Evolutionary conservation across 331 rosid species (phyloP).

Genomic region (Spiraea crenata): DNA sequence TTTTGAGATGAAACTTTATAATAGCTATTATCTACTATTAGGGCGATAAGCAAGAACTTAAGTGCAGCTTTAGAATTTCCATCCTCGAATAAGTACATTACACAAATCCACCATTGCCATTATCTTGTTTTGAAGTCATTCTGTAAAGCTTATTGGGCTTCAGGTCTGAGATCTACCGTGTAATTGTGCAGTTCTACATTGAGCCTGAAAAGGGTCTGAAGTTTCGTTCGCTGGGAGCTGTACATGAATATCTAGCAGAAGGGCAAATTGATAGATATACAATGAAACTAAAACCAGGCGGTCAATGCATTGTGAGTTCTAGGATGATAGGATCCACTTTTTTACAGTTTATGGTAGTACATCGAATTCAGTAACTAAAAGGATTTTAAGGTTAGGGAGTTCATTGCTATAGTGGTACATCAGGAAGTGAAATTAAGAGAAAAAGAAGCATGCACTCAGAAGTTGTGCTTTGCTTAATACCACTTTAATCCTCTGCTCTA

Average conservation of each 20-base stretch:
- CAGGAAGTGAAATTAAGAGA: background rate
- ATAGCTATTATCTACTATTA: background rate
- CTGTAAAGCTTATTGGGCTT: background rate
- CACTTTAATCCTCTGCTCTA: background rate
- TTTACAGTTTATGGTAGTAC: background rate
- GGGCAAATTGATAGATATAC: constrained; percentile 19
- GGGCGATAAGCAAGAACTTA: background rate
- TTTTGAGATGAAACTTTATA: too few species aligned
- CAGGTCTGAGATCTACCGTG: background rate
- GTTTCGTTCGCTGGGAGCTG: constrained; percentile 59
- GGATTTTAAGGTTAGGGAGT: background rate
- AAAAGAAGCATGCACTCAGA: background rate
- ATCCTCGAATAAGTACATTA: background rate
- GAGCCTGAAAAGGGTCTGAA: constrained; percentile 30
- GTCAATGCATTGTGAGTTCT: constrained; percentile 36
- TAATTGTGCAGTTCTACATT: constrained; percentile 35
- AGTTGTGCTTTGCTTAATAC: background rate
- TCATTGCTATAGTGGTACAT: background rate
- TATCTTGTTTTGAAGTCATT: background rate
- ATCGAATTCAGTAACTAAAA: background rate
- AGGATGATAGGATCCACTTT: background rate
- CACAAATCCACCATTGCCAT: background rate
- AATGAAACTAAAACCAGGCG: constrained; percentile 18
- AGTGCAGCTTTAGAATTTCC: background rate
- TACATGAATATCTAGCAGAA: constrained; percentile 42